Percentiles rank a stretch among this genome's conserved stretches.
phyloP scores from a whole-genome alignment of 257 asterid species.

The Penstemon barbatus region DNA sequence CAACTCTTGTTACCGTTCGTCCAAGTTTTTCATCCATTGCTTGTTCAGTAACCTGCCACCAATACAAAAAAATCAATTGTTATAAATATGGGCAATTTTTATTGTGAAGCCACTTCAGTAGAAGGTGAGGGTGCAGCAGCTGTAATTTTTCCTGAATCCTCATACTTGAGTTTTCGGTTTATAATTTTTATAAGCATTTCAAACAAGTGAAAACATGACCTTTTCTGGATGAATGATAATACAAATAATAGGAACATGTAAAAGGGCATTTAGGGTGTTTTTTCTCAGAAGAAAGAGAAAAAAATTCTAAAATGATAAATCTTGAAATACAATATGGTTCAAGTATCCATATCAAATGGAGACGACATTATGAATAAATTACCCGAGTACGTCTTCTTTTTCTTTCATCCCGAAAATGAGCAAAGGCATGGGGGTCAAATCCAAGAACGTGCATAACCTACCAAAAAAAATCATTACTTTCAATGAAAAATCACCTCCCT shows the following conservation, averaged over 20 bases:
- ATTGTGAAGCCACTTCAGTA: too few species aligned
- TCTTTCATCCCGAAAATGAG: conserved; percentile 94
- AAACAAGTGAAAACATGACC: conserved; percentile 3
- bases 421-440: conserved; percentile 95
- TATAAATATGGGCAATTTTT: too few species aligned
- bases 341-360: neutral
- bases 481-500: conserved; percentile 7
- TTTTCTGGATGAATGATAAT: neutral
- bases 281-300: neutral
- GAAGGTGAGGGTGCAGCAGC: neutral
- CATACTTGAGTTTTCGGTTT: neutral
- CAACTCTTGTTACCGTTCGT: conserved; percentile 74
- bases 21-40: conserved; percentile 85
- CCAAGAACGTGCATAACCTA: conserved; percentile 98
- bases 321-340: neutral
- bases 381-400: conserved; percentile 84
- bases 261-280: neutral
- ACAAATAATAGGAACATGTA: neutral
- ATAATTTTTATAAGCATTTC: conserved; percentile 2
- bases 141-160: neutral
- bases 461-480: conserved; percentile 23
- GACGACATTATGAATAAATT: conserved; percentile 24
- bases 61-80: conserved; percentile 6
- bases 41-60: conserved; percentile 72
- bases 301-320: neutral